Conservation (phyloP, 2,329 filamentous ascomycete genomes). For the Dothideomycetidae sp. region DNA sequence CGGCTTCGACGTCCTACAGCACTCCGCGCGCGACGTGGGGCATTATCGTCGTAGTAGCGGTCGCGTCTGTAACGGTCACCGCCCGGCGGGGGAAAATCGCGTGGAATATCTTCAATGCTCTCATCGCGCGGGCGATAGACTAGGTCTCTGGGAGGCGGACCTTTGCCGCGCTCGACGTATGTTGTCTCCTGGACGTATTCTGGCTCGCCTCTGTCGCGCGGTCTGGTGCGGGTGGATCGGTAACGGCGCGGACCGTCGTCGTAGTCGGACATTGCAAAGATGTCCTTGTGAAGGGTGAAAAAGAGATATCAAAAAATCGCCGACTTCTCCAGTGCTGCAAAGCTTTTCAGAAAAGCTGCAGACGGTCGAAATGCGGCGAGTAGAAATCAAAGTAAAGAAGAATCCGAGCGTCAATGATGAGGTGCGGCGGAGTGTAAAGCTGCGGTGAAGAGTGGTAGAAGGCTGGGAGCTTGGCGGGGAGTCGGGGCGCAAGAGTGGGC, state of each 20-base stretch:
- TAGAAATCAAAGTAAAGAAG: neutral
- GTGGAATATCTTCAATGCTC: conserved; percentile 71
- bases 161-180: conserved; percentile 34
- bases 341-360: conserved; percentile 1
- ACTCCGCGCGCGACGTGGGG: conserved; percentile 48
- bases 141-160: conserved; percentile 31
- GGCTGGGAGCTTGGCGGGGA: conserved; percentile 5
- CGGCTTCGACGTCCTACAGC: conserved; percentile 32
- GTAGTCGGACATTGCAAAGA: conserved; percentile 32
- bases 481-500: conserved; percentile 1
- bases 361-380: neutral
- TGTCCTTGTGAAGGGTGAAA: conserved; percentile 3
- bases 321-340: neutral
- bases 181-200: conserved; percentile 37
- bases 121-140: conserved; percentile 49
- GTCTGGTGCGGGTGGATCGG: conserved; percentile 24
- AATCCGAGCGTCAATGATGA: conserved; percentile 4
- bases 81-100: conserved; percentile 67
- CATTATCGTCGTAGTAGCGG: conserved; percentile 29
- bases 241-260: conserved; percentile 34
- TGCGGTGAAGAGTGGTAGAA: conserved; percentile 9
- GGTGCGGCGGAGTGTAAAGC: no score
- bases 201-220: conserved; percentile 35
- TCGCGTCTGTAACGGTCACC: conserved; percentile 18
- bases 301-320: conserved; percentile 1